Evolutionary conservation across 176 grass and related monocot genomes (phyloP), one percentile per base, ranked within the genome.

Genomic region (Alopecurus myosuroides): DNA sequence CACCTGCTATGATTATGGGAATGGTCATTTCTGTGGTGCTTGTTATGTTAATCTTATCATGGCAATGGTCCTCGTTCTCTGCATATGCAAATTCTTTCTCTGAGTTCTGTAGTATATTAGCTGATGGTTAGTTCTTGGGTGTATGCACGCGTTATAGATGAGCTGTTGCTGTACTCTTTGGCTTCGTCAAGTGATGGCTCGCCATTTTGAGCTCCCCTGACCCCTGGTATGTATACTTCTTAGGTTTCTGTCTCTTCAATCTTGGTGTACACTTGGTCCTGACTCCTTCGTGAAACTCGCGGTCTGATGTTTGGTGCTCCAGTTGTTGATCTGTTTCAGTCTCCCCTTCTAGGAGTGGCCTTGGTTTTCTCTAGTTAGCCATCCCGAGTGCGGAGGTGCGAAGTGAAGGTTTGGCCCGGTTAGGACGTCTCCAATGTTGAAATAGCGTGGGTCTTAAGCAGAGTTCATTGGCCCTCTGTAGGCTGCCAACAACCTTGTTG

Each of bases 1-100:
- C 66, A 31, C 62, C 60, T 68, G 69, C n/a, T 55, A 76, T 77
- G 33, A 68, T 60, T 56, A 70, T 66, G 67, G 1, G 34, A 71
- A 52, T 67, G 61, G 61, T 64, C 61, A 64, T 64, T 28, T 64
- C 61, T 64, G 61, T 64, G 61, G 61, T 64, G 61, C 28, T 78
- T 72, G 37, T 2, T 34, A 18, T 34, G 70, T n/a, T 57, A 51
- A 33, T 67, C 29, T 11, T 80, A 39, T 36, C 45, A 18, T 18
- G 26, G 58, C 31, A 15, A 30, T 62, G 58, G 58, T 17, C 12
- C 13, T 30, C 14, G 9, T 62, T 62, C 28, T 12, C 5, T 62
- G 58, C 53, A 57, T 57, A 4, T 61, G 25, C 57, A 61, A 7
- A 29, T 61, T 29, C 11, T 20, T 55, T 61, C 4, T 6, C 13